Percentiles rank a stretch among this genome's conserved stretches.
These are phyloP conservation scores for Wickerhamiella occidentalis DNA, from an alignment of 805 yeast genomes.

Conservation along the genomic window DNA sequence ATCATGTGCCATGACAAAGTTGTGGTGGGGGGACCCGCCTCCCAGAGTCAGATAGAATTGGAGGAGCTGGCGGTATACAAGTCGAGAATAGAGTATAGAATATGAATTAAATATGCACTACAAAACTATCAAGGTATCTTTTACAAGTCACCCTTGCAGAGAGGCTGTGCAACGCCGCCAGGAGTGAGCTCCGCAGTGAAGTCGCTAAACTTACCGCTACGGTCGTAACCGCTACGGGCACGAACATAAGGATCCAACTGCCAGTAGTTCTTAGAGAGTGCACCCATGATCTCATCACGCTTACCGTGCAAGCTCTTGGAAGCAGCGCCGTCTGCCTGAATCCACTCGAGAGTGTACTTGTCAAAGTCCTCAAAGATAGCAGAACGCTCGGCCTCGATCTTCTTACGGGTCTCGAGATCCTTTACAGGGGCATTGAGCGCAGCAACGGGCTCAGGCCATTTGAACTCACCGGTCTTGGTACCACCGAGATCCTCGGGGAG, in stretches of 20 bases:
- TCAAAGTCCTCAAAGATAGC: slow-evolving; percentile 44
- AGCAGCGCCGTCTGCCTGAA: slow-evolving; percentile 40
- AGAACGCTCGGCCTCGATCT: slow-evolving; percentile 41
- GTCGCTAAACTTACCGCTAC: slow-evolving; percentile 47
- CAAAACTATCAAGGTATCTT: not conserved
- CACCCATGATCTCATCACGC: slow-evolving; percentile 35
- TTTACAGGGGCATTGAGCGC: slow-evolving; percentile 40
- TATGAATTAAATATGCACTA: slow-evolving; percentile 5
- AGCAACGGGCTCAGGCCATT: slow-evolving; percentile 51
- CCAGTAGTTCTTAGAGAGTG: slow-evolving; percentile 52
- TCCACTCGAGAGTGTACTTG: slow-evolving; percentile 65
- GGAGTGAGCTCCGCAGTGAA: slow-evolving; percentile 22
- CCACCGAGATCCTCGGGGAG: slow-evolving; percentile 74
- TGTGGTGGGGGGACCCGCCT: too few relatives aligned
- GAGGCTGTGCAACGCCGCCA: slow-evolving; percentile 22
- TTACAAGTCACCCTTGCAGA: slow-evolving; percentile 9
- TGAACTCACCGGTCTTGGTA: slow-evolving; percentile 41
- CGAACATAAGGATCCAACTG: slow-evolving; percentile 71
- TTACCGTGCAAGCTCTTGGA: slow-evolving; percentile 39
- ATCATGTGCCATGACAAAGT: not conserved
- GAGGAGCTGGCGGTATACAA: too few relatives aligned
- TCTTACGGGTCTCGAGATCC: slow-evolving; percentile 37
- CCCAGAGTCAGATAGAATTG: too few relatives aligned
- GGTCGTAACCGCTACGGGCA: slow-evolving; percentile 66
- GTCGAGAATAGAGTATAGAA: not conserved